A percentile compares a stretch with the other conserved stretches of the same genome.
Conservation (phyloP, 75 land plant species). For the Chamaecyparis obtusa region DNA sequence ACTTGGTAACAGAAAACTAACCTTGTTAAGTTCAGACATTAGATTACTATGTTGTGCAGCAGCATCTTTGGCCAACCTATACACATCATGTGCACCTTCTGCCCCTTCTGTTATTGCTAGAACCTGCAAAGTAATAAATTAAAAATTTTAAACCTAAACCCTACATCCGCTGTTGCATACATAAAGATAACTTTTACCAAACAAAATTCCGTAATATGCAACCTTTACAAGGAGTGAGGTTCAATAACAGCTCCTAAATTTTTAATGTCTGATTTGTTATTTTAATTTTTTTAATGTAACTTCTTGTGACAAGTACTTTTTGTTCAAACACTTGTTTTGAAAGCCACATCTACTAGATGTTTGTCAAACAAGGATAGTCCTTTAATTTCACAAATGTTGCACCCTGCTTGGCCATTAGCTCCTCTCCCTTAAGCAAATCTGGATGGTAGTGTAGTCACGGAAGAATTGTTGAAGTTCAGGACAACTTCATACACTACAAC, state of each 20-base stretch:
- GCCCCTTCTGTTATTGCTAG: conserved; percentile 84
- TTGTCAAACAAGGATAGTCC: too few species aligned
- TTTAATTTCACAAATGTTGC: too few species aligned
- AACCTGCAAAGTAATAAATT: conserved; percentile 39
- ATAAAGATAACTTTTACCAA: neutral
- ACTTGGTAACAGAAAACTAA: conserved; percentile 15
- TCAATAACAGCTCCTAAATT: neutral
- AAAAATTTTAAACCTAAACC: neutral
- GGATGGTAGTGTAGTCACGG: neutral
- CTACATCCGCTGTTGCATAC: neutral
- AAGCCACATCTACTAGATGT: too few species aligned
- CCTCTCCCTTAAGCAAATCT: neutral
- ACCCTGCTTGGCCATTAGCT: too few species aligned
- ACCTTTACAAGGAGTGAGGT: neutral
- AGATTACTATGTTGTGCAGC: conserved; percentile 53
- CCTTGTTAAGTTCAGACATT: conserved; percentile 80
- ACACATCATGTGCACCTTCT: conserved; percentile 81
- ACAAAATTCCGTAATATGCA: neutral
- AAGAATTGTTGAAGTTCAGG: neutral
- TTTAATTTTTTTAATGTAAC: too few species aligned
- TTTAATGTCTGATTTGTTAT: too few species aligned
- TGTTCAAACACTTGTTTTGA: too few species aligned
- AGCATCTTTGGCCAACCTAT: conserved; percentile 85
- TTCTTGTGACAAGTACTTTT: too few species aligned
- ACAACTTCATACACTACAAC: neutral